Conservation (phyloP, 345 rosid genomes). For the Moricandia arvensis region DNA sequence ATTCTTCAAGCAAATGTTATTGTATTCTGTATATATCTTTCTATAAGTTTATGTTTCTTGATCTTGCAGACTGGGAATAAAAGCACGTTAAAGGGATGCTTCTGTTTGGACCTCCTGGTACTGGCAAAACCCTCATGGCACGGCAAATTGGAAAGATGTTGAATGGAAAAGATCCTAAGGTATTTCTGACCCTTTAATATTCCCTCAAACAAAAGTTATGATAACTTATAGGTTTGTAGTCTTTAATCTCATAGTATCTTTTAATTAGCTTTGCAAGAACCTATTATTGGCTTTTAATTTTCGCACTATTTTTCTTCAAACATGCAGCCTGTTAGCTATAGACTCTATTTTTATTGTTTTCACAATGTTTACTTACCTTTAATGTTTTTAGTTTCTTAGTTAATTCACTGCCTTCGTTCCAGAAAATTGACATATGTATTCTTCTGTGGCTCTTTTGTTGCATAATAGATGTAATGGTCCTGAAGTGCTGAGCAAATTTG, state of each 20-base stretch:
- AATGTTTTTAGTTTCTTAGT: conserved; percentile 13
- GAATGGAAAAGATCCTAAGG: conserved; percentile 99
- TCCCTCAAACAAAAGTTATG: not conserved
- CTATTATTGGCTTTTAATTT: not conserved
- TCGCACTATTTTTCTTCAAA: conserved; percentile 6
- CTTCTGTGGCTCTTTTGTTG: conserved; percentile 26
- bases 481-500: conserved; percentile 95
- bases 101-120: conserved; percentile 98
- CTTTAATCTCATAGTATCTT: not conserved
- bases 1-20: conserved; percentile 21
- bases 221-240: not conserved
- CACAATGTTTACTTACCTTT: not conserved
- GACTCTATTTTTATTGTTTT: not conserved
- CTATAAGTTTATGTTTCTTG: conserved; percentile 30
- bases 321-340: not conserved
- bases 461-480: conserved; percentile 89
- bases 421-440: conserved; percentile 8
- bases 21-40: conserved; percentile 7
- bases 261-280: not conserved
- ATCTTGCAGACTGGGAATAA: conserved; percentile 84
- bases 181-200: conserved; percentile 23
- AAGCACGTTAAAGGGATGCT: conserved; percentile 99
- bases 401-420: conserved; percentile 14
- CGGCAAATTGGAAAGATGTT: conserved; percentile 99
- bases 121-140: conserved; percentile 98